Base-by-base conservation (phyloP, 1,284 basidiomycete species). In the Ustilago shanxiensis region DNA sequence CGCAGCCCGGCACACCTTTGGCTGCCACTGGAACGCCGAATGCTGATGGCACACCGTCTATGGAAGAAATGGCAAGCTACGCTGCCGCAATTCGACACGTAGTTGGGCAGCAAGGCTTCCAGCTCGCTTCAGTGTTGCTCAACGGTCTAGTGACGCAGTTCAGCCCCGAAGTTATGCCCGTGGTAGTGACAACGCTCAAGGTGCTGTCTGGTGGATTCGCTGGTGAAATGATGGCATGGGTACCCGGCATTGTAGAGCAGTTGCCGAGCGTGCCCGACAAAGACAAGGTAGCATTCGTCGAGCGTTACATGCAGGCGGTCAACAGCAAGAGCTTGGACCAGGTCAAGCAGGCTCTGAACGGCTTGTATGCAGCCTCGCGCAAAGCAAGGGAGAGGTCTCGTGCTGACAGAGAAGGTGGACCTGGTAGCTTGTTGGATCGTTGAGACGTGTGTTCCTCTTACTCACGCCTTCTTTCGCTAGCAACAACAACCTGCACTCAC, bases 111-210 rank as follows among this genome's bases (percentile, higher is more conserved):
- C 92, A 94, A 83, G 94, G 94, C 6, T 89, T 90, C 64, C 89
- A 90, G 73, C 88, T 98, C 24, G 87, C 92, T n/a, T 89, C 89
- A 9, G 90, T 91, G 72, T 85, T 96, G 28, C 88, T 98, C 49
- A 88, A 89, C 29, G 95, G 95, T 2, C 88, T 98, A 18, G 91
- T 95, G 8, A 66, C 77, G 31, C 65, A 76, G 35, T 98, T 95
- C 86, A 93, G 93, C 2, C 95, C 95, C 80, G 95, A 98, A 71
- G 89, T 91, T 1, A 89, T 92, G 29, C 90, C 92, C 8, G 87
- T 89, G 50, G 91, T 95, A 35, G 90, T 94, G 50, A 91, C 91
- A 2, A 91, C 97, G 73, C 89, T 98, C 83, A 90, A 93, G 37
- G 88, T 91, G 31, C 85, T 95, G 52, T 90, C 91, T 31, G 87